These are phyloP conservation scores for Pisolithus sp. DNA, from an alignment of 768 basidiomycete genomes.

Conservation along the genomic window DNA sequence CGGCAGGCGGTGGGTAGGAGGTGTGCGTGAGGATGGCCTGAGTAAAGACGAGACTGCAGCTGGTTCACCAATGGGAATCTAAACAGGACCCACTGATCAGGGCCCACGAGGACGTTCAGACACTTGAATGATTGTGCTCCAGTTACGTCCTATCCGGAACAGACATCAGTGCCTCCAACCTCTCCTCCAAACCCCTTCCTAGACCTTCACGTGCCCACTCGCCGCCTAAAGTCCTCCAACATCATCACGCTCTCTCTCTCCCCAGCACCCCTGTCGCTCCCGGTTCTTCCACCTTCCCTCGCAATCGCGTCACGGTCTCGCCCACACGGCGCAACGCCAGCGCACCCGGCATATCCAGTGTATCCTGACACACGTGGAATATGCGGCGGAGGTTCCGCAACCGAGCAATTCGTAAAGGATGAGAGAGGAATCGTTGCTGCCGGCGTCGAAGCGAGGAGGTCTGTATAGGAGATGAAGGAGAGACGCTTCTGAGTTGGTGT, in stretches of 20 bases:
- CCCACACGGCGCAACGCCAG: neutral
- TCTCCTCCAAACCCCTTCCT: constrained; percentile 76
- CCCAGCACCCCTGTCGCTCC: constrained; percentile 5
- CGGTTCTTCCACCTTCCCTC: neutral
- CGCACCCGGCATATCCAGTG: constrained; percentile 13
- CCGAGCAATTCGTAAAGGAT: constrained; percentile 59
- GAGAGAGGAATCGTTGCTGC: constrained; percentile 65
- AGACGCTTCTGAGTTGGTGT: constrained; percentile 57
- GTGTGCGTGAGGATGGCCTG: too few relatives aligned
- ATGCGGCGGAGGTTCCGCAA: constrained; percentile 65
- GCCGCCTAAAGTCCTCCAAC: constrained; percentile 63
- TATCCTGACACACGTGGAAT: constrained; percentile 54
- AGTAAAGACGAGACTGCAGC: too few relatives aligned
- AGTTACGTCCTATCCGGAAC: constrained; percentile 20
- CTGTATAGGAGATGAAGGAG: constrained; percentile 86
- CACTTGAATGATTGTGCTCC: neutral
- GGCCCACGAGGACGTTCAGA: too few relatives aligned
- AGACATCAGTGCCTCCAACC: constrained; percentile 56
- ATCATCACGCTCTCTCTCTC: constrained; percentile 39
- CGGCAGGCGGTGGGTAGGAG: too few relatives aligned
- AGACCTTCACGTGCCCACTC: constrained; percentile 88
- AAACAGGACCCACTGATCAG: too few relatives aligned
- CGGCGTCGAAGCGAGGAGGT: constrained; percentile 75
- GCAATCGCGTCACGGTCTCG: neutral
- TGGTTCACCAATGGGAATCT: too few relatives aligned